phyloP scores from a whole-genome alignment of 257 asterid genomes.

The Petunia secreta region DNA sequence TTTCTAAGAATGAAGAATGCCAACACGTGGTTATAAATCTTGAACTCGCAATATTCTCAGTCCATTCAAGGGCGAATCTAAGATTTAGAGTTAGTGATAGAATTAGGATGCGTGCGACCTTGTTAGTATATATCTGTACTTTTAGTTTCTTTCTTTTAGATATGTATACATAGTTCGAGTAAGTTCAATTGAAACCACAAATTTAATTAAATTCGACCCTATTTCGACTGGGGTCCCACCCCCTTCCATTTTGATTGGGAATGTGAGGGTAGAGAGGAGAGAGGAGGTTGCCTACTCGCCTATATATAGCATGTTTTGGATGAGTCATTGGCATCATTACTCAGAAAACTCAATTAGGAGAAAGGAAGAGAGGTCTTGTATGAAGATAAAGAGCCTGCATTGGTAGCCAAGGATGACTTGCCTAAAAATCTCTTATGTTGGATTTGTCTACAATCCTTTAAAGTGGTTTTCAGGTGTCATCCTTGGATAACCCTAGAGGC shows the following conservation, averaged over 20 bases:
- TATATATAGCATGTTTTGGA: conserved; percentile 10
- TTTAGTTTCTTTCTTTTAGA: too few species aligned
- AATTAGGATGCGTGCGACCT: too few species aligned
- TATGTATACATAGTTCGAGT: too few species aligned
- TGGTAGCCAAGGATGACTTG: conserved; percentile 27
- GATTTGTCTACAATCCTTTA: neutral
- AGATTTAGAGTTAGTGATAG: too few species aligned
- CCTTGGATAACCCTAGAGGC: neutral
- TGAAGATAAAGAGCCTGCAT: conserved; percentile 16
- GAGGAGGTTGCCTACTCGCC: neutral
- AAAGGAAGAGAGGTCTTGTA: conserved; percentile 5
- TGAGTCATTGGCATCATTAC: neutral
- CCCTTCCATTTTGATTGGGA: too few species aligned
- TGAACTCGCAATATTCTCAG: too few species aligned
- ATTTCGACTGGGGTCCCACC: neutral
- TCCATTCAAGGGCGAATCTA: too few species aligned
- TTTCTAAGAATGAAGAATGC: neutral
- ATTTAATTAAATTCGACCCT: too few species aligned
- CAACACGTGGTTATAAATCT: neutral
- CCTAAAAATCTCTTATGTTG: conserved; percentile 16
- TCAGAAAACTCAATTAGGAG: neutral
- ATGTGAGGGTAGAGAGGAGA: too few species aligned
- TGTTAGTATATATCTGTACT: too few species aligned
- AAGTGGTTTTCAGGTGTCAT: neutral
- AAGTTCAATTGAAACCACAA: too few species aligned